phyloP scores from a whole-genome alignment of 148 eudicot genomes.

The Chenopodium suecicum region DNA sequence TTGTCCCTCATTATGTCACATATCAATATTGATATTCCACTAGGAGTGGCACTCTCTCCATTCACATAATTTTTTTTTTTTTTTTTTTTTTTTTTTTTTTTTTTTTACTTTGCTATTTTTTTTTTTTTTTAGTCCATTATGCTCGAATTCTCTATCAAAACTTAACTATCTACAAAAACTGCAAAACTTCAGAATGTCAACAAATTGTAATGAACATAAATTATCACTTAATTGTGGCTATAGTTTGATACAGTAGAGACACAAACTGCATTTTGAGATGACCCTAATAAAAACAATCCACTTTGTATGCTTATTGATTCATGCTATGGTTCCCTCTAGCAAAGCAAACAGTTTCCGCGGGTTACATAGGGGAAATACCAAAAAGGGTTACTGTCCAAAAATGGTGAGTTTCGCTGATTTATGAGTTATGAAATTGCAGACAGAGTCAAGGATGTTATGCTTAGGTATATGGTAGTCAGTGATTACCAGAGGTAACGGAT shows the following conservation, averaged over 20 bases:
- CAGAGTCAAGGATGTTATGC: background rate
- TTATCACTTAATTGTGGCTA: background rate
- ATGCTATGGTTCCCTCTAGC: background rate
- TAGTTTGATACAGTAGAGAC: background rate
- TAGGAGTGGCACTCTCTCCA: background rate
- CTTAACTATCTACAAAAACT: background rate
- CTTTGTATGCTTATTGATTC: background rate
- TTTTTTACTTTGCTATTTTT: background rate
- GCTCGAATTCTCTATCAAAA: background rate
- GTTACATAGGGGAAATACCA: background rate
- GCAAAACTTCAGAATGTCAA: background rate
- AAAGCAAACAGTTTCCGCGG: background rate
- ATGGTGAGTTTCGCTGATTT: background rate
- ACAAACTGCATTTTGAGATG: background rate
- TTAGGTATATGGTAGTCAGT: background rate
- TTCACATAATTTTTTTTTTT: background rate
- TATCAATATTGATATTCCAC: too few species aligned
- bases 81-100: too few species aligned
- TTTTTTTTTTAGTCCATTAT: too few species aligned
- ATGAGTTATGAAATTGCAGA: background rate
- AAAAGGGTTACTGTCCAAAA: background rate
- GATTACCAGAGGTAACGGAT: background rate
- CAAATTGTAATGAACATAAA: background rate
- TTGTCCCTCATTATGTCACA: background rate
- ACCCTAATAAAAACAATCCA: background rate